Evolutionary conservation across 306 rosid genomes (phyloP).

Genomic region (Alnus rubra): DNA sequence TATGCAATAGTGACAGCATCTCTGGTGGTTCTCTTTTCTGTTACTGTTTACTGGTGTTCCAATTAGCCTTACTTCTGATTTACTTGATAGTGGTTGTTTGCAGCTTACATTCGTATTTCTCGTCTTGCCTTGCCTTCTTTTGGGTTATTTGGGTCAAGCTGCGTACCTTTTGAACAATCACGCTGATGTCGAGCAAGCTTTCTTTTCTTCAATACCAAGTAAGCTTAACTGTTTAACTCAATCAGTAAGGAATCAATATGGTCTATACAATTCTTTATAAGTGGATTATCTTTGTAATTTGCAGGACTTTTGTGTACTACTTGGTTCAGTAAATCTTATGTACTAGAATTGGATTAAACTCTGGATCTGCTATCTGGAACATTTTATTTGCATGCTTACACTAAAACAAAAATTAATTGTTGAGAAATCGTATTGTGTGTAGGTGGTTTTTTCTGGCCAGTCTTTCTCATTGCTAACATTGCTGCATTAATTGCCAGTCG

Average conservation of each 20-base stretch:
- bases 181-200: constrained; percentile 54
- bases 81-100: constrained; percentile 39
- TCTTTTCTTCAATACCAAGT: constrained; percentile 89
- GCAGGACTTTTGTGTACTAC: constrained; percentile 21
- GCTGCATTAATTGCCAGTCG: constrained; percentile 98
- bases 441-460: constrained; percentile 86
- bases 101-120: constrained; percentile 96
- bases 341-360: not conserved
- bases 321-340: not conserved
- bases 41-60: not conserved
- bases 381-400: not conserved
- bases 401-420: constrained; percentile 7
- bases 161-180: constrained; percentile 86
- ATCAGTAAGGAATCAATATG: not conserved
- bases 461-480: constrained; percentile 69
- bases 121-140: constrained; percentile 84
- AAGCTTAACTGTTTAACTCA: constrained; percentile 29
- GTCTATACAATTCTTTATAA: not conserved
- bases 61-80: constrained; percentile 16
- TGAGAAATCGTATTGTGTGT: constrained; percentile 30
- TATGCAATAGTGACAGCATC: not conserved
- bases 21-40: constrained; percentile 1
- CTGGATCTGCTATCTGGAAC: not conserved
- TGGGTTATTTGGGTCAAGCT: constrained; percentile 99
- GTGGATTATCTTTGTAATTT: constrained; percentile 18